These are phyloP conservation scores for Hysterium pulicare DNA, from an alignment of 2,329 filamentous ascomycete species.

Conservation along the genomic window DNA sequence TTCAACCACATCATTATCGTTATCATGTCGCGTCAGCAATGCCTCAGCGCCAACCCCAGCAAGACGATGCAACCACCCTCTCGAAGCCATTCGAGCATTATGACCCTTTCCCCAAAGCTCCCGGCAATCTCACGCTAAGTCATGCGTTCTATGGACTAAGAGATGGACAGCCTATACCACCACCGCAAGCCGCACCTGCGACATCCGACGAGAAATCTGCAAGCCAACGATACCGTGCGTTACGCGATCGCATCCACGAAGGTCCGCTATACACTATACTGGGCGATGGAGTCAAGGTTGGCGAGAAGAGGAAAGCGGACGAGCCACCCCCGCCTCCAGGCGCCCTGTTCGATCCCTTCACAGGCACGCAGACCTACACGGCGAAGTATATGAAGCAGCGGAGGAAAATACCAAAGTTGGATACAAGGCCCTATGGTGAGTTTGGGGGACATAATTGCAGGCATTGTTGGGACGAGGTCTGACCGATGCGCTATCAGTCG, in stretches of 20 bases:
- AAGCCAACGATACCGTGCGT: constrained; percentile 49
- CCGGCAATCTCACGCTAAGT: neutral
- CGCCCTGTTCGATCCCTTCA: constrained; percentile 56
- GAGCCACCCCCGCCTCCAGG: constrained; percentile 39
- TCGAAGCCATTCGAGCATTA: neutral
- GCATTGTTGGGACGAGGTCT: constrained; percentile 2
- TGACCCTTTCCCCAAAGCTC: neutral
- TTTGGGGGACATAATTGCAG: constrained; percentile 8
- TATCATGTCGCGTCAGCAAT: neutral
- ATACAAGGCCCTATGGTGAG: constrained; percentile 54
- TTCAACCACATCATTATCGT: too few species aligned
- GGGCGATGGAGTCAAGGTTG: constrained; percentile 45
- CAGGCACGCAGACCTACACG: constrained; percentile 59
- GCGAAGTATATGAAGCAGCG: constrained; percentile 57
- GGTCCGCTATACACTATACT: constrained; percentile 59
- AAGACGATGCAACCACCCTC: neutral
- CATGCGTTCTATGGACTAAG: constrained; percentile 14
- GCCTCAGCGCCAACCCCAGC: neutral
- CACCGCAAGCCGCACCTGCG: constrained; percentile 38
- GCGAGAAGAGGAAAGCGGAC: constrained; percentile 34
- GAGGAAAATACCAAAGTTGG: constrained; percentile 53
- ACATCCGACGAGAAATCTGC: constrained; percentile 44
- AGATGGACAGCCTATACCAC: constrained; percentile 27
- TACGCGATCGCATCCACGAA: constrained; percentile 56
- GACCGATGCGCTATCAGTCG: constrained; percentile 38